Evolutionary conservation across 345 rosid genomes (phyloP), one percentile per base, ranked within the genome.

Genomic region (Leavenworthia alabamica): DNA sequence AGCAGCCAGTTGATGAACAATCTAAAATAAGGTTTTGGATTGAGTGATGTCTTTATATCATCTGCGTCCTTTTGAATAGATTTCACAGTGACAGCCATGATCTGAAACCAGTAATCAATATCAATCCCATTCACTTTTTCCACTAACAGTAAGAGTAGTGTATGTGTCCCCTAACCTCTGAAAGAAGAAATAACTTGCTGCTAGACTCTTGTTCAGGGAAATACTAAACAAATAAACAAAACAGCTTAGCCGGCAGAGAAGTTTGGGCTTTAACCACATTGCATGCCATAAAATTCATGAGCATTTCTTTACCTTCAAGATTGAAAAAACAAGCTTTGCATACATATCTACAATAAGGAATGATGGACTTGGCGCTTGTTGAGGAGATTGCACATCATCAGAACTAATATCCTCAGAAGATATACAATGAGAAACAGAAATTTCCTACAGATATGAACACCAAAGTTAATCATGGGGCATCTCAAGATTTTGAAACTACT

Each of bases 11-110:
- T 87, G 28, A 90, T 80, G 75, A 87, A 83, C 79, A 89, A 72
- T 78, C 99, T 83, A 70, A 93, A 93, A 76, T 89, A 93, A 8
- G 99, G 96, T 52, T 95, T 89, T 2, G 96, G 92, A 73, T 87
- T 85, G 51, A 93, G 83, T 67, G 86, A 72, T 40, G 78, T 43
- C 77, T 85, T 87, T 79, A 80, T 90, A 60, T 86, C 97, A 59
- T 93, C 99, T 0, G 90, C 88, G 36, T 85, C 96, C 71, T 81
- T 87, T 76, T 79, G 97, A 62, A 87, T 80, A 74, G 71, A 73
- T 83, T 77, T 89, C 71, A 93, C 80, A 26, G 89, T 81, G 29
- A 85, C 83, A 11, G 67, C 52, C 75, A 93, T 70, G 59, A 89
- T 85, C 99, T 89, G 88, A 41, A 49, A 57, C 19, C 15, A 40